These are phyloP conservation scores for Plantago ovata DNA, from an alignment of 257 asterid species.

Conservation along the genomic window DNA sequence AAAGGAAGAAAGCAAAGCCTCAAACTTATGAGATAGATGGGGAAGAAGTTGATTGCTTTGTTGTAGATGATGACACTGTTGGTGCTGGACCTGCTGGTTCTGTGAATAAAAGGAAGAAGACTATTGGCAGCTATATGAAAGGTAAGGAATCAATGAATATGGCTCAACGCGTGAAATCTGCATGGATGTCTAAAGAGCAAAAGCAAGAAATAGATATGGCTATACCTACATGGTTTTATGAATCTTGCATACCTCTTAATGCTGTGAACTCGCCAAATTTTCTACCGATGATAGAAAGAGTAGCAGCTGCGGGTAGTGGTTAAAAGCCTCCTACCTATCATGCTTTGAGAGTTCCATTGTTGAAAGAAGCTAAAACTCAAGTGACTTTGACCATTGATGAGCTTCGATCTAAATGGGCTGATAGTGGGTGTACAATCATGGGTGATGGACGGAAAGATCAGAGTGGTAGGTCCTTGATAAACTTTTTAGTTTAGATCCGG, in stretches of 20 bases:
- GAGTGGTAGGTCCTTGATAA: no score
- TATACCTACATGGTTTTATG: background rate
- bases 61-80: background rate
- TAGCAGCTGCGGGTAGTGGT: background rate
- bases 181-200: background rate
- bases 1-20: background rate
- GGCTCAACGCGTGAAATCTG: background rate
- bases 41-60: no score
- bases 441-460: constrained; percentile 4
- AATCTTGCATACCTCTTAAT: background rate
- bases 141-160: background rate
- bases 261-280: background rate
- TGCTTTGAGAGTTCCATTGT: background rate
- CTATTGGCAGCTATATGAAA: no score
- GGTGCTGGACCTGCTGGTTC: background rate
- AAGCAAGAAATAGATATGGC: background rate
- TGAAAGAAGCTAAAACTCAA: constrained; percentile 6
- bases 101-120: background rate
- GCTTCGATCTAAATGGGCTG: no score
- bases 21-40: no score
- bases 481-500: constrained; percentile 1
- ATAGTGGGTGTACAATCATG: no score
- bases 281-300: background rate
- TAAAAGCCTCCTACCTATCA: background rate
- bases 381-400: background rate